phyloP scores from a whole-genome alignment of 495 filamentous ascomycete species.

The Cercophora scortea region DNA sequence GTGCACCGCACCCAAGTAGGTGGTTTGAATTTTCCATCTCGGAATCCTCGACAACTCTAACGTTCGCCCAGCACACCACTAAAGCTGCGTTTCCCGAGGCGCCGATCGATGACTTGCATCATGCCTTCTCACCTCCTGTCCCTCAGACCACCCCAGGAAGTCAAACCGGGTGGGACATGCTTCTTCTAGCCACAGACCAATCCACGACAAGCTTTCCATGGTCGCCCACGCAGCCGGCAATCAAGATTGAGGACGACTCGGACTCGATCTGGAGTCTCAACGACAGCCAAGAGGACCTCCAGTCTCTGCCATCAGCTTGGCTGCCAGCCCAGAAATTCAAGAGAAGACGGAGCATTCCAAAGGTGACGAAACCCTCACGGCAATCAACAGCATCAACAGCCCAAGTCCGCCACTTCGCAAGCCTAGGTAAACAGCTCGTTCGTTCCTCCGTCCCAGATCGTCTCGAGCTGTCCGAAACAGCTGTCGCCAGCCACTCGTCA shows the following conservation, averaged over 20 bases:
- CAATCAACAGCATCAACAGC: not conserved
- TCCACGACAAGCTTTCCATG: constrained; percentile 3
- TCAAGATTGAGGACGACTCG: constrained; percentile 18
- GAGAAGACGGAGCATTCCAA: constrained; percentile 7
- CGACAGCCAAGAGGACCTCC: constrained; percentile 12
- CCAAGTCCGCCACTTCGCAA: too few species aligned
- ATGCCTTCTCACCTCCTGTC: not conserved
- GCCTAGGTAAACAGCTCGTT: too few species aligned
- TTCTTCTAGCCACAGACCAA: not conserved
- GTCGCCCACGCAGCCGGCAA: not conserved
- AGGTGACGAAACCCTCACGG: constrained; percentile 1
- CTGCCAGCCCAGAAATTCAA: not conserved
- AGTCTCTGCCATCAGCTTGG: constrained; percentile 1
- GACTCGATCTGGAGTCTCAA: constrained; percentile 14
- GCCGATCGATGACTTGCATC: not conserved
- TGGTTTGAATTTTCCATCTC: not conserved
- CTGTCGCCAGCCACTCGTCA: not conserved
- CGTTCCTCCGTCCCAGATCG: too few species aligned
- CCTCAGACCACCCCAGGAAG: not conserved
- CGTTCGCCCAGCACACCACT: too few species aligned
- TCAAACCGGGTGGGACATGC: constrained; percentile 11
- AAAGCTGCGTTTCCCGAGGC: too few species aligned
- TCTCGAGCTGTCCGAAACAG: not conserved
- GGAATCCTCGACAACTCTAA: not conserved
- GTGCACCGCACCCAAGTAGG: not conserved